Percentiles rank a stretch among this genome's conserved stretches.
Conservation (phyloP, 148 eudicot genomes). For the Rhododendron vialii region DNA sequence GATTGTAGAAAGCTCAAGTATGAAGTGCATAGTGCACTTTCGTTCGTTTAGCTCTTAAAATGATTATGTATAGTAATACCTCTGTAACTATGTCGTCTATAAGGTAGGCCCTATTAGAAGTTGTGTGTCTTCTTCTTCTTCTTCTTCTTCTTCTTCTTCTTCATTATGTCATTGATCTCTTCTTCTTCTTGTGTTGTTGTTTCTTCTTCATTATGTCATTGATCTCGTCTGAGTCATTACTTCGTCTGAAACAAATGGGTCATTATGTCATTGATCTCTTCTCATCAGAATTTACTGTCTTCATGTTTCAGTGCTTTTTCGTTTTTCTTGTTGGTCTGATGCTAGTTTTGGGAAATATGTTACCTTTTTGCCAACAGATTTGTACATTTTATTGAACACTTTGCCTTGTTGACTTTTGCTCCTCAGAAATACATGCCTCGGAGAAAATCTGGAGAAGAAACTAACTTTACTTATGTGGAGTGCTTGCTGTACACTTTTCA, state of each 20-base stretch:
- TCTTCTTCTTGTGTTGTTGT: too few species aligned
- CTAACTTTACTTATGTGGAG: slow-evolving; percentile 72
- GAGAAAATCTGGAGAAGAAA: slow-evolving; percentile 77
- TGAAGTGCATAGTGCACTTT: not conserved
- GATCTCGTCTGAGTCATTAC: not conserved
- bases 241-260: not conserved
- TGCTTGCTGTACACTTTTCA: slow-evolving; percentile 84
- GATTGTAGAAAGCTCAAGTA: not conserved
- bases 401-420: not conserved
- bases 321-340: not conserved
- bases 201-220: not conserved
- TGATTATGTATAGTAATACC: not conserved
- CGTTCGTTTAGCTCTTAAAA: not conserved
- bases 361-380: not conserved
- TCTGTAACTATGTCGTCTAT: not conserved
- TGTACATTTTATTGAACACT: not conserved
- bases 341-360: not conserved
- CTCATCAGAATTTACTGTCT: not conserved
- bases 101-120: not conserved
- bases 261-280: not conserved
- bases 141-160: not conserved
- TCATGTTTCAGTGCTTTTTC: not conserved
- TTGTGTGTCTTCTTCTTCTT: not conserved
- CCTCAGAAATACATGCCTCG: slow-evolving; percentile 82
- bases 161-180: too few species aligned